Evolutionary conservation across 2,329 filamentous ascomycete genomes (phyloP), one percentile per base, ranked within the genome.

Genomic region (Fusarium equiseti): DNA sequence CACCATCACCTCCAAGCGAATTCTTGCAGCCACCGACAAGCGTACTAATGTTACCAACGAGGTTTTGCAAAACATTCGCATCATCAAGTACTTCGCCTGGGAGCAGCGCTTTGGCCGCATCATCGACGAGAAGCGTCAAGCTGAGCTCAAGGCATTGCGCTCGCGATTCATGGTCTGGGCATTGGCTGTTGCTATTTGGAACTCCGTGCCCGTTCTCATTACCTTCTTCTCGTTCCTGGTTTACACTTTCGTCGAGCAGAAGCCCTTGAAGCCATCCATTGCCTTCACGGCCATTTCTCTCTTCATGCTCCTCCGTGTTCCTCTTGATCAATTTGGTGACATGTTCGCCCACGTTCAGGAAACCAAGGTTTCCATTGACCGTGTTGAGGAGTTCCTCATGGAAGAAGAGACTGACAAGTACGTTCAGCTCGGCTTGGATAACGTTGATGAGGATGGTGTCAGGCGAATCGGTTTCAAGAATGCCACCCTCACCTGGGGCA

Each of bases 61-160:
- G 81, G 92, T 98, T 10, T 85, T 99, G 29, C 95, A 97, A 77
- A 99, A 98, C 76, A 98, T 99, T 72, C 90, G 96, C 54, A 98
- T 99, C 79, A 98, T 99, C 88, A 99, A 99, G 79, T 99, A 96
- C 81, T 99, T 99, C 79, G 95, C 96, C 0, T 99, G 96, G 96
- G 96, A 99, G 80, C 90, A 94, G 74, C 92, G 95, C 4, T 99
- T 98, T 78, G 89, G 92, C 61, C 88, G 89, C 24, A 90, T 93
- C 58, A 94, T 99, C 35, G 92, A 97, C 66, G 95, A 98, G 79
- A 98, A 97, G 83, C 90, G 96, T 68, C 85, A 86, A 45, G 85
- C 85, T 5, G 96, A 99, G 79, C 86, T 99, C 54, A 90, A 88
- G 74, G 89, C 93, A 32, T 81, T 99, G 58, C 91, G 94, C 61